Base-by-base conservation (phyloP, 1,284 basidiomycete genomes). In the Sanghuangporus sanghuang region DNA sequence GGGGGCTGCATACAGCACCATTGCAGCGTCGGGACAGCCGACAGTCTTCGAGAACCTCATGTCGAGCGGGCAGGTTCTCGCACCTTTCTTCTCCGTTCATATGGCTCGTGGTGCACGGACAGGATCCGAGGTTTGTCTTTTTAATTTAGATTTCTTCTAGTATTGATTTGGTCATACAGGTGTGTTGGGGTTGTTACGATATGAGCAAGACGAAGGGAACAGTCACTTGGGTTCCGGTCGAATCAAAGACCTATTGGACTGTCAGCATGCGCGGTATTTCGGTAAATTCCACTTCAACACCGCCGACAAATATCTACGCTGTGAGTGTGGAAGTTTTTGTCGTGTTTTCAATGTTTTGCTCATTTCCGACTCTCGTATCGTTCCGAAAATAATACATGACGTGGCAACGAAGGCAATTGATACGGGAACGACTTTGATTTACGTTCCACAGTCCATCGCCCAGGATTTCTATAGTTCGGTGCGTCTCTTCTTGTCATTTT, bases 1-100 rank as follows among this genome's bases (percentile, higher is more conserved):
- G 12, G 87, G 86, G 2, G 72, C 87, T 62, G 85, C 81, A 9
- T 89, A 86, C 66, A 73, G 82, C 35, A 75, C 78, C 18, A 85
- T 87, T 65, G 73, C 84, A 6, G 71, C 70, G 55, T 79, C 76
- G 0, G 71, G 69, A 12, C 63, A 77, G 60, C 77, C 81, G 6
- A 87, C 87, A 0, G 79, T 86, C 66, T 85, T 88, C 67, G 87
- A 90, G 71, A 87, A 83, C 67, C 71, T 89, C 53, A 79, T 87
- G 36, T 66, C 68, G 8, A 69, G 75, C 61, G 73, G 75, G 39
- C 73, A 77, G 63, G 67, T 89, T 18, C 68, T 73, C 1, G 72
- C 77, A 0, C 80, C 83, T 5, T 69, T 84, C 6, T 89, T 89
- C 71, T 81, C 81, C 14, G 78, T 89, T 18, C 81, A 86, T 67